Percentiles rank a stretch among this genome's conserved stretches.
phyloP scores from a whole-genome alignment of 331 rosid genomes.

The Malus hybrid region DNA sequence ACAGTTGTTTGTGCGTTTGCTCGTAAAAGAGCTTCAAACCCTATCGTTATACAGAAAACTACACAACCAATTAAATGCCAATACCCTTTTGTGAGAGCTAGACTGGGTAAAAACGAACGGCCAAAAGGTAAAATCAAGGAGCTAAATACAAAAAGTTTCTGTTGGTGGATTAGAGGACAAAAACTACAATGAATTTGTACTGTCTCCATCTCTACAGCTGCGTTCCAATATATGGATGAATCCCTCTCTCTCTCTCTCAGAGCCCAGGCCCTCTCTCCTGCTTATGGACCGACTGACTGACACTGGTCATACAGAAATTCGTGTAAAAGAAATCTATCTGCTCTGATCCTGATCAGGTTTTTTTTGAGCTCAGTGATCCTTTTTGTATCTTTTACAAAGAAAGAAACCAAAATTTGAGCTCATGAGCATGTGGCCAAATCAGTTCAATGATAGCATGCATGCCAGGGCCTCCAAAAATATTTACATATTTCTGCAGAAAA shows the following conservation, averaged over 20 bases:
- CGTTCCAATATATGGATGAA: conserved; percentile 38
- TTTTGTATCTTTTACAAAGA: conserved; percentile 5
- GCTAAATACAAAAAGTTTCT: not conserved
- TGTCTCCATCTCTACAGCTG: conserved; percentile 26
- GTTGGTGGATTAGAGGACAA: conserved; percentile 19
- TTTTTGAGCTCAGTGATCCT: conserved; percentile 31
- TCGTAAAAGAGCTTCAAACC: not conserved
- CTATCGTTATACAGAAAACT: not conserved
- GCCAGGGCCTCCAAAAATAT: conserved; percentile 7
- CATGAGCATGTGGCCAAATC: conserved; percentile 6
- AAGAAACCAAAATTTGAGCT: conserved; percentile 15
- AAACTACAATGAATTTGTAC: conserved; percentile 23
- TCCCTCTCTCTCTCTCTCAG: conserved; percentile 5
- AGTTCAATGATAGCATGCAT: not conserved
- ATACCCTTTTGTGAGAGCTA: not conserved
- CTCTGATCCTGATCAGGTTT: conserved; percentile 12
- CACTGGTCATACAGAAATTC: conserved; percentile 27
- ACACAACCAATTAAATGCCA: not conserved
- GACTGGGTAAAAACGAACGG: not conserved
- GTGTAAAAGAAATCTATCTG: conserved; percentile 18
- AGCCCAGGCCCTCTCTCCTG: conserved; percentile 30
- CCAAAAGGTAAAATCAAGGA: not conserved
- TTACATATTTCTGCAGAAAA: conserved; percentile 4
- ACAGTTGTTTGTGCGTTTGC: not conserved
- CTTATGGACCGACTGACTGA: conserved; percentile 20